Evolutionary conservation across 2,329 filamentous ascomycete genomes (phyloP), one percentile per base, ranked within the genome.

Genomic region (Verticillium alfalfae): DNA sequence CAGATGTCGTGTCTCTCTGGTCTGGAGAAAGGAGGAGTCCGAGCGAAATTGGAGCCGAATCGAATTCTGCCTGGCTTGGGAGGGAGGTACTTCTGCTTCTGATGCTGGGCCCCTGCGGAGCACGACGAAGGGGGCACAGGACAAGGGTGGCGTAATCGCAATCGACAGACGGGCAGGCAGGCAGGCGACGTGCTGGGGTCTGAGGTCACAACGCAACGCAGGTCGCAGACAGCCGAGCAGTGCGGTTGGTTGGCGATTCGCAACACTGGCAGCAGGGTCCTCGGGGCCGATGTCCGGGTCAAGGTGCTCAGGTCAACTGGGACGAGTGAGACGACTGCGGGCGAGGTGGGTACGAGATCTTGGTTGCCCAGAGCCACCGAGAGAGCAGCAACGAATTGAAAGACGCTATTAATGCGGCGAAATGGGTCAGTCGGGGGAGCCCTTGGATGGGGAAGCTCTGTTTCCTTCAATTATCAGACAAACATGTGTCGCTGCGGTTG

Each of bases 61-160:
- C 57, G 57, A 58, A 45, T 58, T 58, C 57, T 58, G 57, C 57
- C 39, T 49, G 57, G 57, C 57, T 58, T 58, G 57, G 57, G 26
- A 26, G 26, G 26, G 26, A 26, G 26, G 26, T 26, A 26, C 26
- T 26, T 26, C 26, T 57, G 26, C 18, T 34, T 18, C 45, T 49
- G 57, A 45, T 41, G 38, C 38, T 49, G 56, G 36, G 56, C 34
- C 57, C 57, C 38, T 39, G 57, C 16, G 57, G 34, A n/a, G 16
- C n/a, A 13, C 16, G 55, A 57, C 39, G 55, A 36, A 57, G 57
- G 31, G 36, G 57, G 16, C 15, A 26, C 41, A 39, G 39, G 57
- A 39, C 57, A 45, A 58, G 57, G 57, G 57, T 58, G 57, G 57
- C 57, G 57, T 58, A 58, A 57, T 49, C 45, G 45, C 22, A 49